Evolutionary conservation across 1,139 yeast genomes (phyloP), one percentile per base, ranked within the genome.

Genomic region (Suzukiozyma palmioleophila): DNA sequence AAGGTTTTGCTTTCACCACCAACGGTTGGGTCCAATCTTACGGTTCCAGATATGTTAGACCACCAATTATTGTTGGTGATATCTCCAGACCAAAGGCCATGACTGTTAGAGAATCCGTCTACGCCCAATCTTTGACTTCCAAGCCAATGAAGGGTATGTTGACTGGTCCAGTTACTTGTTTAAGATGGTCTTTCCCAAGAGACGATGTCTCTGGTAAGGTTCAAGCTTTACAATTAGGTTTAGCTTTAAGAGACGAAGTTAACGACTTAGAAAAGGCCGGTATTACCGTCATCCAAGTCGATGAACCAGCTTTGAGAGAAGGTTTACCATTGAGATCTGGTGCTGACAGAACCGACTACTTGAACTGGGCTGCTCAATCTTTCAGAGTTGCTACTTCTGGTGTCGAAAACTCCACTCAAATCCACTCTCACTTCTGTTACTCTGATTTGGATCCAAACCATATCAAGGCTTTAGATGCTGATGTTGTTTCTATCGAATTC

Each of bases 121-220:
- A 88, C 73, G 98, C 98, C 57, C 98, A 94, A 80, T 86, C 96
- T 49, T 73, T 92, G 64, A 89, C 97, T 62, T 73, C 81, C 60
- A 85, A 85, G 77, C 97, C 97, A 66, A 85, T 92, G 82, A 92
- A 92, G 83, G 98, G 98, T 86, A 92, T 92, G 98, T 85, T 92
- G 70, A 90, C 98, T 66, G 98, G 98, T 75, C 98, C 98, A 68
- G 95, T 92, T 59, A 92, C 98, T 62, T 88, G 95, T 74, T 84
- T 92, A 69, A 88, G 98, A 84, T 92, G 98, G 98, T 92, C 98
- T 60, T 92, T 92, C 97, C 98, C 98, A 77, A 88, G 98, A 84
- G 94, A 90, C 66, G 98, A 92, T 62, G 85, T 92, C 56, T 79
- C 96, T 52, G 94, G 87, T 75, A 81, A 87, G 78, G 78, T 82